Conservation (phyloP, 495 filamentous ascomycete genomes). For the Xanthoparmelia taractica region DNA sequence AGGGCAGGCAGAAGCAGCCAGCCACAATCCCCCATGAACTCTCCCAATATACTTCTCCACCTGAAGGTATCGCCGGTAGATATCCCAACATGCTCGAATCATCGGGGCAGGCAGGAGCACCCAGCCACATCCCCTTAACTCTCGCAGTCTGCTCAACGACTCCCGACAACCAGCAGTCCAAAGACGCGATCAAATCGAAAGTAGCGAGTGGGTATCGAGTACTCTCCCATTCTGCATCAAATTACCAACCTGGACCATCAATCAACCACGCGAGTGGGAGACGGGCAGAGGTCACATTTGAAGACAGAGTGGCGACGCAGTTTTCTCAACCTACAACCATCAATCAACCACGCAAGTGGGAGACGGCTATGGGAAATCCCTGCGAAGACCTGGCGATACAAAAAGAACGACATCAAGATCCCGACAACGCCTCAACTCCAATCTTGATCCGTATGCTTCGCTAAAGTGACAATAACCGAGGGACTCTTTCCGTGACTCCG, state of each 20-base stretch:
- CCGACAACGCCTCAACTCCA: not conserved
- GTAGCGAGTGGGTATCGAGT: not conserved
- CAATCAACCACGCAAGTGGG: constrained; percentile 3
- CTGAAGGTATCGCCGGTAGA: not conserved
- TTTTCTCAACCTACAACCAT: not conserved
- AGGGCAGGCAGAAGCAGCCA: constrained; percentile 12
- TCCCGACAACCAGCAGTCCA: constrained; percentile 5
- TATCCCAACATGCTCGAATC: not conserved
- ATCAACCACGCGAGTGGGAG: not conserved
- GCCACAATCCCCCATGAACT: constrained; percentile 7
- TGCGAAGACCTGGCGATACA: constrained; percentile 1
- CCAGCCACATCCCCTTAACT: constrained; percentile 4
- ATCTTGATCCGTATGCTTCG: constrained; percentile 14
- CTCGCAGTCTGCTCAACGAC: not conserved
- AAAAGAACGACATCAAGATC: not conserved
- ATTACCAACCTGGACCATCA: not conserved
- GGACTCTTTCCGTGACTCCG: not conserved
- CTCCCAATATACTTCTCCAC: not conserved
- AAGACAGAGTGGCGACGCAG: not conserved
- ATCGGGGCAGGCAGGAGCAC: constrained; percentile 7
- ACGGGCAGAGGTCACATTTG: not conserved
- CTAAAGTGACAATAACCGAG: constrained; percentile 6
- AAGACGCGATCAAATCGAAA: constrained; percentile 8
- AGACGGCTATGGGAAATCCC: not conserved
- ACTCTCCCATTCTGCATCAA: not conserved